A percentile compares a stretch with the other conserved stretches of the same genome.
Evolutionary conservation across 495 filamentous ascomycete species (phyloP).

Genomic region (Podospora didyma): DNA sequence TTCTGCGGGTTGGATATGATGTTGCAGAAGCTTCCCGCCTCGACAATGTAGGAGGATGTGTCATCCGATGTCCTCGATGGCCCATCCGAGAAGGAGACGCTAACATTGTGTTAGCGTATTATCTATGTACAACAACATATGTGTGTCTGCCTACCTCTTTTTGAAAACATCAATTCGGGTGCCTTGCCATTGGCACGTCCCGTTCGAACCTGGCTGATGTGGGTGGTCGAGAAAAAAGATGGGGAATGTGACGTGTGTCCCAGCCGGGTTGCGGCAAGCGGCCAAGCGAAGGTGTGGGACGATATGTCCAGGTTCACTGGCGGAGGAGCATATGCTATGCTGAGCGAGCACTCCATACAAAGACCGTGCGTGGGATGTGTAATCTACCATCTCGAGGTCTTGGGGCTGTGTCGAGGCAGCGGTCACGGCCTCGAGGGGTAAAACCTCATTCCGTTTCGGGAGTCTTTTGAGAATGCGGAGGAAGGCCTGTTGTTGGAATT

Average conservation of each 20-base stretch:
- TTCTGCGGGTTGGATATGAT: background rate
- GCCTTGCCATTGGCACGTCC: background rate
- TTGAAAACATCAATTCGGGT: background rate
- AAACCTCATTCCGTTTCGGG: background rate
- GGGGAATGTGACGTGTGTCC: background rate
- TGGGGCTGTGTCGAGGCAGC: background rate
- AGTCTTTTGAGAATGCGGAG: background rate
- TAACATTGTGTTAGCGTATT: background rate
- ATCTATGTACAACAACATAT: background rate
- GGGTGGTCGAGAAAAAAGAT: slow-evolving; percentile 5
- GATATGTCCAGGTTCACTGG: background rate
- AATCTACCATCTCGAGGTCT: background rate
- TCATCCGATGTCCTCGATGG: background rate
- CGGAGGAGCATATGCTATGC: background rate
- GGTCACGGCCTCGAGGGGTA: background rate
- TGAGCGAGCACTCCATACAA: background rate
- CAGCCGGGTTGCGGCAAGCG: background rate
- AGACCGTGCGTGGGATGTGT: background rate
- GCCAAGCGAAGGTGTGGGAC: background rate
- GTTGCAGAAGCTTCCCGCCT: background rate
- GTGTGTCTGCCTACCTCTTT: background rate
- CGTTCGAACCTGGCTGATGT: background rate
- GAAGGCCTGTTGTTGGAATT: background rate
- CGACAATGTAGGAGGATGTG: background rate
- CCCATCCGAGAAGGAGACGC: background rate